phyloP scores from a whole-genome alignment of 208 protist species.

The Phytomonas sp. region DNA sequence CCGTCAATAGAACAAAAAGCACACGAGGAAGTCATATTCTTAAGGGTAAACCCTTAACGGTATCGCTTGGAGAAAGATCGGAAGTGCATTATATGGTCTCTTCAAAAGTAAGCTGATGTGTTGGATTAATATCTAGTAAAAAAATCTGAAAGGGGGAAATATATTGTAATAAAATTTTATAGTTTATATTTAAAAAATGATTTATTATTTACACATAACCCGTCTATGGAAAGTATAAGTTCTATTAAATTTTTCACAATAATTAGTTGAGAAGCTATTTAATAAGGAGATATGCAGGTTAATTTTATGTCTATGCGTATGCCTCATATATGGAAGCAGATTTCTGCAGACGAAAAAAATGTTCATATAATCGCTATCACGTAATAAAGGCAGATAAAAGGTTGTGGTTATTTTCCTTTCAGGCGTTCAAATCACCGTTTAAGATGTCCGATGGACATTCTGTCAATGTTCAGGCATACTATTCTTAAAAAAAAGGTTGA shows the following conservation, averaged over 20 bases:
- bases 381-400: neutral
- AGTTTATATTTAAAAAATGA: too few relatives aligned
- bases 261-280: neutral
- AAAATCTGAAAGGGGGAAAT: neutral
- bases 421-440: neutral
- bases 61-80: neutral
- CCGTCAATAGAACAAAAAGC: neutral
- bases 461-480: neutral
- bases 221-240: neutral
- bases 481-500: neutral
- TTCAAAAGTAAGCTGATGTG: neutral
- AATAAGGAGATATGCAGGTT: neutral
- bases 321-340: neutral
- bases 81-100: neutral
- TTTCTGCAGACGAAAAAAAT: neutral
- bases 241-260: neutral
- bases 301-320: slow-evolving; percentile 1
- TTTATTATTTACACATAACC: neutral
- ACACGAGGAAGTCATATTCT: neutral
- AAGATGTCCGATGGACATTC: neutral
- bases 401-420: neutral
- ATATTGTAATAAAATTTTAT: neutral
- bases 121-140: neutral
- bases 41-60: neutral
- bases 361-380: neutral